Percentiles rank a stretch among this genome's conserved stretches.
Conservation (phyloP, 2,329 filamentous ascomycete genomes). For the Cladophialophora exuberans region DNA sequence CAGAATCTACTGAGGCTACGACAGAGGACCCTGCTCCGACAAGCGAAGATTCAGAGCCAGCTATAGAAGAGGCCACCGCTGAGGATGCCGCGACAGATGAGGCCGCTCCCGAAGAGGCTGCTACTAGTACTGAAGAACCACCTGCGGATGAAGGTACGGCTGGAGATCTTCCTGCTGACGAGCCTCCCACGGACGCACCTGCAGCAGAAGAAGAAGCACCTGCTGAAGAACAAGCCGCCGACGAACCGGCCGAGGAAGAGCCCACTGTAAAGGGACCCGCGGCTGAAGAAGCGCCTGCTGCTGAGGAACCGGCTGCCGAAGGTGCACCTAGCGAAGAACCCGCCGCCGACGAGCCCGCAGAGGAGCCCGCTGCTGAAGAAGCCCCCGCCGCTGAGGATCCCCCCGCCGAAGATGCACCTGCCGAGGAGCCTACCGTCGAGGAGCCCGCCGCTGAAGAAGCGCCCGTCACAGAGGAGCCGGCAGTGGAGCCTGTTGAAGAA, state of each 20-base stretch:
- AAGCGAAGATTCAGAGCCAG: too few species aligned
- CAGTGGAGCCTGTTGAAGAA: slow-evolving; percentile 12
- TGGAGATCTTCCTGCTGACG: neutral
- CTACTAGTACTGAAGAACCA: slow-evolving; percentile 25
- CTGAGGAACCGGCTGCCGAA: slow-evolving; percentile 17
- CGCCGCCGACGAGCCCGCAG: neutral
- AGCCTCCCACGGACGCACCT: slow-evolving; percentile 19
- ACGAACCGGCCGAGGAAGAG: slow-evolving; percentile 24
- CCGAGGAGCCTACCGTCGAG: slow-evolving; percentile 18
- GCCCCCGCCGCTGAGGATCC: neutral
- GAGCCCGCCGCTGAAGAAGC: neutral
- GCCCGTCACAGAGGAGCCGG: neutral
- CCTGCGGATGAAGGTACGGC: slow-evolving; percentile 11
- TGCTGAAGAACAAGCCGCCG: slow-evolving; percentile 4
- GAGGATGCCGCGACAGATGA: slow-evolving; percentile 13
- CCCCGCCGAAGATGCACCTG: neutral
- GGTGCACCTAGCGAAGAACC: slow-evolving; percentile 28
- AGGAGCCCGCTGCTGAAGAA: slow-evolving; percentile 15
- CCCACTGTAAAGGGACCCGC: slow-evolving; percentile 18
- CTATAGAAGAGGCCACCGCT: slow-evolving; percentile 13
- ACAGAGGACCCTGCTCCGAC: too few species aligned
- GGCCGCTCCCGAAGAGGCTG: slow-evolving; percentile 7
- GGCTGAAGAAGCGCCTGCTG: slow-evolving; percentile 20
- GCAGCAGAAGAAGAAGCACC: slow-evolving; percentile 12
- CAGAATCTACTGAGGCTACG: too few species aligned